phyloP scores from a whole-genome alignment of 2,329 filamentous ascomycete genomes.

The Elsinoe necatrix region DNA sequence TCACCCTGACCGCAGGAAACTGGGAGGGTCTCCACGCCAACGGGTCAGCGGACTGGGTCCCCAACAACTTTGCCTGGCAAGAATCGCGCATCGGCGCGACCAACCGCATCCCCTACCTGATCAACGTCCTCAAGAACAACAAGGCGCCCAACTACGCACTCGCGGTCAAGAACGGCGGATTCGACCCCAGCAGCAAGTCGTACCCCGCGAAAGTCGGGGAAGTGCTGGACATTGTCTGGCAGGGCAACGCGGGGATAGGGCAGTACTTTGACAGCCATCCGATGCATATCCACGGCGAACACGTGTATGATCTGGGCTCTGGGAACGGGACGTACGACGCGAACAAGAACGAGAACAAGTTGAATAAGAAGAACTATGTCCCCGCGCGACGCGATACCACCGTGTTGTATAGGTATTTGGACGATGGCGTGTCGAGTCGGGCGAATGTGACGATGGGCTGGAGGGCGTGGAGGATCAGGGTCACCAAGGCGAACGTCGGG shows the following conservation, averaged over 20 bases:
- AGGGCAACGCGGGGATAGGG: conserved; percentile 31
- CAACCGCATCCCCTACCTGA: conserved; percentile 39
- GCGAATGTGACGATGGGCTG: conserved; percentile 41
- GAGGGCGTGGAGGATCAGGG: conserved; percentile 52
- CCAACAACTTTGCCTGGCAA: conserved; percentile 31
- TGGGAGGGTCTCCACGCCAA: neutral
- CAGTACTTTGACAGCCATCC: conserved; percentile 43
- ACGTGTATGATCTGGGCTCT: conserved; percentile 47
- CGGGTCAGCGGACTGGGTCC: conserved; percentile 19
- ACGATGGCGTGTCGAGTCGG: conserved; percentile 29
- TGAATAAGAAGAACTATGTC: conserved; percentile 29
- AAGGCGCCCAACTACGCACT: conserved; percentile 43
- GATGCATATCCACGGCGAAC: conserved; percentile 48
- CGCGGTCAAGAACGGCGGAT: conserved; percentile 44
- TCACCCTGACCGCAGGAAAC: neutral
- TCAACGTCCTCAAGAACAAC: conserved; percentile 45
- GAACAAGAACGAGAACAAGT: conserved; percentile 38
- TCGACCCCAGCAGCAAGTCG: conserved; percentile 43
- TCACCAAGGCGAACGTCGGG: conserved; percentile 38
- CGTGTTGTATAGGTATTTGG: conserved; percentile 48
- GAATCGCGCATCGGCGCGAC: neutral
- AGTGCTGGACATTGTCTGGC: conserved; percentile 44
- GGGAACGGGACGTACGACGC: conserved; percentile 48
- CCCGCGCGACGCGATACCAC: conserved; percentile 43
- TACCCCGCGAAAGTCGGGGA: conserved; percentile 51